phyloP scores from a whole-genome alignment of 345 rosid species.

The Ceriops decandra region DNA sequence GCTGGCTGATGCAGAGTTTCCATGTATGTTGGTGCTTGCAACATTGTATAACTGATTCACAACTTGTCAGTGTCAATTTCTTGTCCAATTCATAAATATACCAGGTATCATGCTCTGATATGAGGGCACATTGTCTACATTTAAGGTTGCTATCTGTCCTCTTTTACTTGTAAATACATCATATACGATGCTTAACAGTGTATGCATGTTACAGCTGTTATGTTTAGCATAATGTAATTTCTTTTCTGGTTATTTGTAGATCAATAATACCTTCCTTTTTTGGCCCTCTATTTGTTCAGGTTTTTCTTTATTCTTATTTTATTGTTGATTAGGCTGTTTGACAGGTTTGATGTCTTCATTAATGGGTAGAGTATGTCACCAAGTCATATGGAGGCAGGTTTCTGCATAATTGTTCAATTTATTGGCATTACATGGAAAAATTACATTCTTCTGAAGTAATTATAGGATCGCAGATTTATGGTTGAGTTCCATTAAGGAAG shows the following conservation, averaged over 20 bases:
- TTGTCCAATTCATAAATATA: not conserved
- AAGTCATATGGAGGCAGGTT: constrained; percentile 74
- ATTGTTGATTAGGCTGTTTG: constrained; percentile 62
- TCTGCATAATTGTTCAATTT: constrained; percentile 7
- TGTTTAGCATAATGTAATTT: not conserved
- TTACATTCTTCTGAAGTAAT: too few relatives aligned
- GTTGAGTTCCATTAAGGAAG: too few relatives aligned
- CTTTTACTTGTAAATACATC: too few relatives aligned
- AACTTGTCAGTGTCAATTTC: not conserved
- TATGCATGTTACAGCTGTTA: not conserved
- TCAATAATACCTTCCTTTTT: not conserved
- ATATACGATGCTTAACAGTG: not conserved
- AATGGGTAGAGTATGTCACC: constrained; percentile 67
- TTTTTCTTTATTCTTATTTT: constrained; percentile 44
- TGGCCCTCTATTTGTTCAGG: constrained; percentile 27
- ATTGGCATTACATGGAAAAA: not conserved
- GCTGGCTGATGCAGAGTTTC: not conserved
- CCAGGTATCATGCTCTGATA: too few relatives aligned
- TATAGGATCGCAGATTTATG: too few relatives aligned
- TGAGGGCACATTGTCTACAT: not conserved
- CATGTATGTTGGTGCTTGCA: not conserved
- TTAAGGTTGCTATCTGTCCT: not conserved
- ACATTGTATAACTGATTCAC: not conserved
- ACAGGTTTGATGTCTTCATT: constrained; percentile 67
- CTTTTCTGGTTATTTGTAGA: not conserved